Percentiles rank a stretch among this genome's conserved stretches.
These are phyloP conservation scores for Xylaria sp. DNA, from an alignment of 495 filamentous ascomycete species.

Conservation along the genomic window DNA sequence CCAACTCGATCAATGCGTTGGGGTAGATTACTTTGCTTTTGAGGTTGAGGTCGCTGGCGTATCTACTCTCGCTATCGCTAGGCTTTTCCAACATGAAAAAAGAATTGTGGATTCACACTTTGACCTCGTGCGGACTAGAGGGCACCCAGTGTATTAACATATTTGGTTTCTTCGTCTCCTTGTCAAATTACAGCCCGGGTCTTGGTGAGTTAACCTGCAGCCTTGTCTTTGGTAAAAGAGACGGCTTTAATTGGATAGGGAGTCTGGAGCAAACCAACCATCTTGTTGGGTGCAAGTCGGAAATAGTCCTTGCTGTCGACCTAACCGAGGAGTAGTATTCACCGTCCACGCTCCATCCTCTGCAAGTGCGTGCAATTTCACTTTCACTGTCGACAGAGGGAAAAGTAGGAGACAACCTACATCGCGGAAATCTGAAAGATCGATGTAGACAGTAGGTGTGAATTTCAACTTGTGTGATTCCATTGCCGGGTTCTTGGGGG, in stretches of 20 bases:
- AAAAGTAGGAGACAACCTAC: neutral
- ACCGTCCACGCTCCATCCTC: conserved; percentile 7
- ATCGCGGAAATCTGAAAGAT: conserved; percentile 78
- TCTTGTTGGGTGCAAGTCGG: conserved; percentile 89
- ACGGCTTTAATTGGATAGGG: conserved; percentile 84
- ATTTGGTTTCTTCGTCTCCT: conserved; percentile 81
- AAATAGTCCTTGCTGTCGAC: conserved; percentile 86
- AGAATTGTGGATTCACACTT: conserved; percentile 79
- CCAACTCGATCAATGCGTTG: conserved; percentile 82
- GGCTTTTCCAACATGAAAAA: conserved; percentile 90
- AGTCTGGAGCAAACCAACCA: conserved; percentile 84
- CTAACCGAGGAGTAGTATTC: neutral
- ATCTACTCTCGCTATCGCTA: conserved; percentile 72
- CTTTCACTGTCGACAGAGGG: neutral
- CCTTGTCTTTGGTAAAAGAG: conserved; percentile 73
- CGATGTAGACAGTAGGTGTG: conserved; percentile 76
- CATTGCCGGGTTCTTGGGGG: conserved; percentile 67
- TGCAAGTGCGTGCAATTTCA: too few species aligned
- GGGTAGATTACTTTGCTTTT: conserved; percentile 79
- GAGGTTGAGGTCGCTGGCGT: conserved; percentile 83
- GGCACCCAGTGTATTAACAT: conserved; percentile 92
- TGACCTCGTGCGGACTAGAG: conserved; percentile 72
- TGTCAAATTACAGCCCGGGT: conserved; percentile 69
- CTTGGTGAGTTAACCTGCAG: conserved; percentile 71
- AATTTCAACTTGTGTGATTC: conserved; percentile 65